Percentiles rank a stretch among this genome's conserved stretches.
These are phyloP conservation scores for Ichthyophonus hoferi DNA, from an alignment of 208 protist genomes.

Conservation along the genomic window DNA sequence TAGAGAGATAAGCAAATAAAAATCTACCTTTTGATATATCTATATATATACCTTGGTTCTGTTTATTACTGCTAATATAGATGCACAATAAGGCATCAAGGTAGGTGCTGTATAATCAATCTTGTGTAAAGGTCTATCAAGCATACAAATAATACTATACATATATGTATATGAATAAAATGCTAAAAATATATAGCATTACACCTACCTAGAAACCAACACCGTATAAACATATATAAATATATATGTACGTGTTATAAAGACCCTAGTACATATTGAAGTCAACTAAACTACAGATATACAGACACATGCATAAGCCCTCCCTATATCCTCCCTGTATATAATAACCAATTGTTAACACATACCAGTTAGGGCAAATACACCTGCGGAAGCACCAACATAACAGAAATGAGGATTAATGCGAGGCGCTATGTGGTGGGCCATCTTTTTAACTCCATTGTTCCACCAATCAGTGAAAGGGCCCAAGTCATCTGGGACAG, in stretches of 20 bases:
- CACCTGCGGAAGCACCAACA: neutral
- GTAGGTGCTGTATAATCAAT: no score
- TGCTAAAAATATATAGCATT: neutral
- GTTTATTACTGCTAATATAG: no score
- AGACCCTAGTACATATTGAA: neutral
- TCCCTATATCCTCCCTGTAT: no score
- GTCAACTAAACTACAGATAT: neutral
- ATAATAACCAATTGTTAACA: neutral
- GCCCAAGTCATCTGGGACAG: neutral
- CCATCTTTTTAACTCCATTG: neutral
- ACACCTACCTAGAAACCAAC: neutral
- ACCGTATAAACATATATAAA: neutral
- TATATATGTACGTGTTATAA: neutral
- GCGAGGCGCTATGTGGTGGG: neutral
- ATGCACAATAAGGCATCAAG: no score
- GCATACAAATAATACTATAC: no score
- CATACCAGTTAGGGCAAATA: neutral
- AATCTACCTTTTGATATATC: no score
- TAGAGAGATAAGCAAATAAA: neutral
- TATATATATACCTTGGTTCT: no score
- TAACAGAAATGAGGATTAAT: neutral
- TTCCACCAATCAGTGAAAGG: neutral
- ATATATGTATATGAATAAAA: no score
- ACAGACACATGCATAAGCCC: neutral
- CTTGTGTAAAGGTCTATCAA: no score